Evolutionary conservation across 2,329 filamentous ascomycete species (phyloP), one percentile per base, ranked within the genome.

Genomic region (Sporothrix protearum): DNA sequence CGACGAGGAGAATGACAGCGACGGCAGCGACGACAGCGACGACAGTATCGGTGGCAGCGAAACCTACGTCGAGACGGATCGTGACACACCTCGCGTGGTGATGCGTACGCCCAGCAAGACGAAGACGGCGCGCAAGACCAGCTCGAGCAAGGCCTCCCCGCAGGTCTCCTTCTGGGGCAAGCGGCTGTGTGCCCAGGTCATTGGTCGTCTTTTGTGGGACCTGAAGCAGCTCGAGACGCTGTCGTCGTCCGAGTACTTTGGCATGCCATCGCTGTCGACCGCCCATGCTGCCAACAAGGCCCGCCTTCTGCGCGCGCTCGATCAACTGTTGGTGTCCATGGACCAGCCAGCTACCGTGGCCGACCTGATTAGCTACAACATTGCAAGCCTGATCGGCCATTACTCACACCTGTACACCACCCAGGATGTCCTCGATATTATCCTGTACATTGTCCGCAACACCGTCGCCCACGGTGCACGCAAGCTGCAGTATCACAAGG

Each of bases 141-240:
- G n/a, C 51, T 10, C 49, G 1, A 22, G 14, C 19, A 59, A 28
- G 22, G 2, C 66, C 1, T 57, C 49, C 1, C 51, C 68, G 0
- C 51, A 68, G 5, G 49, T 74, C 4, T 74, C 74, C 1, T 76
- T 71, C 7, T 80, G 78, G 78, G 77, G 75, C 33, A 77, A 76
- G 69, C 74, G 78, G 8, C 51, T 79, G 10, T 78, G 76, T 45
- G 73, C 74, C 4, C 77, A 79, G 64, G 71, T 78, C 2, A 77
- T 80, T 9, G 78, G 78, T 8, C 77, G 78, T 5, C 72, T 79
- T 16, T 75, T 79, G 0, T 78, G 77, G 76, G 78, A 79, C 51
- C 49, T 79, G 45, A 78, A 77, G 55, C 75, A 79, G 66, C 71
- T 78, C 19, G 76, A 79, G 53, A 74, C 76, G 9, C 71, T 78